Base-by-base conservation (phyloP, 208 protist genomes). In the Zelonia costaricensis region DNA sequence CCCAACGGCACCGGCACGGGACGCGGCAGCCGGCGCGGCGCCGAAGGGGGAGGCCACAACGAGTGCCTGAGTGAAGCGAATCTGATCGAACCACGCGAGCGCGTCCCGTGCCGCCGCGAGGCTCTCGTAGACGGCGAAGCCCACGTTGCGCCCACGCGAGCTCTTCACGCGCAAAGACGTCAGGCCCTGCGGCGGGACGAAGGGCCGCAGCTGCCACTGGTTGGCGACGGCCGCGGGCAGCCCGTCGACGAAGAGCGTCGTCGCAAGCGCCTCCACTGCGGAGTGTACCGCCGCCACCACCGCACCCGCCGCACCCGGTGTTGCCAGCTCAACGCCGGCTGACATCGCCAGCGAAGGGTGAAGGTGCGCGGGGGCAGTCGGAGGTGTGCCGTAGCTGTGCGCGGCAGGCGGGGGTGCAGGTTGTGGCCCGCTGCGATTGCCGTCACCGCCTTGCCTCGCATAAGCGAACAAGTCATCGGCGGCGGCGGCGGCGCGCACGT, bases 81-180 rank as follows among this genome's bases (percentile, higher is more conserved):
- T 35, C 39, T 39, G 36, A 12, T 76, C 36, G 55, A 91, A 84
- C 84, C 84, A 91, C 60, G 54, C 25, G 44, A 87, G 53, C 12
- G 84, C 80, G 3, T 45, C 48, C 3, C 48, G 52, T 2, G 84
- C 80, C 27, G 51, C 23, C 3, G 71, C 73, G 12, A 22, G 10
- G 18, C 52, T 76, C 38, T 75, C 55, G 61, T 91, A 91, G 16
- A 78, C 75, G 16, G 69, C 84, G 62, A 91, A 91, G 36, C 69
- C 84, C 6, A 85, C 69, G 52, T 86, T 61, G 20, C 80, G 60
- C 35, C 58, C 66, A 56, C 46, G 62, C 16, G 60, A 48, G 1
- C 69, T 66, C 74, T 84, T 88, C 23, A 86, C 80, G 9, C 77
- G 78, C 18, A 91, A 44, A 7, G 22, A 27, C 36, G 70, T 25